phyloP scores from a whole-genome alignment of 129 eudicot species.

The Deinandra increscens region DNA sequence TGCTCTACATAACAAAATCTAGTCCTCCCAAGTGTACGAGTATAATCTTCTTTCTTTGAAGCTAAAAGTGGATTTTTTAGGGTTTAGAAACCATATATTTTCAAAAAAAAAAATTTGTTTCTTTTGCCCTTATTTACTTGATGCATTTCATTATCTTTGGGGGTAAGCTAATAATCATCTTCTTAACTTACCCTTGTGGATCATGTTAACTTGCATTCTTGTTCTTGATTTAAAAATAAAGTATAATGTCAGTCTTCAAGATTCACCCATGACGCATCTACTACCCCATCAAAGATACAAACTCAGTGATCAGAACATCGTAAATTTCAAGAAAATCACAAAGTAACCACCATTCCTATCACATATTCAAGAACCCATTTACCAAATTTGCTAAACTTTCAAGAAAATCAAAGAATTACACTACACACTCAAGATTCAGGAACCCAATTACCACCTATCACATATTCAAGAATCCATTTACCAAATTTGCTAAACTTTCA shows the following conservation, averaged over 20 bases:
- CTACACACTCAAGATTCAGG: slow-evolving; percentile 6
- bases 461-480: too few species aligned
- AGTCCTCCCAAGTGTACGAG: not conserved
- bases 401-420: not conserved
- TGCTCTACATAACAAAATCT: not conserved
- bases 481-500: not conserved
- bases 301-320: not conserved
- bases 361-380: not conserved
- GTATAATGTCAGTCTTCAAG: not conserved
- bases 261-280: not conserved
- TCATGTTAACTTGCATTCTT: slow-evolving; percentile 22
- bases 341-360: not conserved
- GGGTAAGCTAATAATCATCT: slow-evolving; percentile 6
- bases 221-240: slow-evolving; percentile 1
- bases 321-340: not conserved
- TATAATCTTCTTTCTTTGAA: not conserved
- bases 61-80: not conserved
- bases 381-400: not conserved
- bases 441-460: slow-evolving; percentile 27
- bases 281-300: not conserved
- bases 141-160: not conserved
- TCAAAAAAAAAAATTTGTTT: not conserved
- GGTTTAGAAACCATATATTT: not conserved
- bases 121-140: not conserved
- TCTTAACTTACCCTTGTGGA: slow-evolving; percentile 17